Base-by-base conservation (phyloP, 148 eudicot genomes). In the Diospyros kaki region DNA sequence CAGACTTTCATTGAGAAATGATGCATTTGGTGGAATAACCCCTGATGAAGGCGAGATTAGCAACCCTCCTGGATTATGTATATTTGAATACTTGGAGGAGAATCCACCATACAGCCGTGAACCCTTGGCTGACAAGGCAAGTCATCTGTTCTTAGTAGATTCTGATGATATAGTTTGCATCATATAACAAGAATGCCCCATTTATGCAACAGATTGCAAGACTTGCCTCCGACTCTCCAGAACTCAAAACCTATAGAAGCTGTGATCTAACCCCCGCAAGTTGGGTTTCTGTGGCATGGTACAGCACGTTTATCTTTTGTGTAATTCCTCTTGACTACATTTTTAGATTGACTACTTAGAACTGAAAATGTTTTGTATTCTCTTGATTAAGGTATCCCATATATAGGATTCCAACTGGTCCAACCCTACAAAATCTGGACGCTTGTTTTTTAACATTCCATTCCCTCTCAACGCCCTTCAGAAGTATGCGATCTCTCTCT, bases 271-370 rank as follows among this genome's bases (percentile, higher is more conserved):
- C 90, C 13, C 75, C 87, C 44, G 82, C 94, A 52, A 95, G 98
- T 80, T 95, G 98, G 98, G 69, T 95, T 64, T 95, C 98, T 77
- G 91, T 95, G 69, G 97, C 98, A 51, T 95, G 98, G 98, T 95
- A 90, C 70, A 88, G n/a, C 18, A 68, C 76, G 71, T n/a, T 52
- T 28, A 5, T 59, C 42, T 15, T 68, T 12, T 43, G 2, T 56
- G 39, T 64, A 44, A 42, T 41, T 48, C 52, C 52, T 48, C 8
- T 48, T 48, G 52, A 48, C 8, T 48, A 4, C 8, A 4, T 48
- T 48, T 48, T 48, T 48, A 48, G 6, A 28, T 8, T 48, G 0
- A 48, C 4, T 48, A 59, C 41, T 74, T 50, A 1, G n/a, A 55
- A 78, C 71, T 68, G 46, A 67, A 65, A 69, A 7, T 6, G 15